Conservation (phyloP, 306 rosid genomes). For the Quercus mongolica region DNA sequence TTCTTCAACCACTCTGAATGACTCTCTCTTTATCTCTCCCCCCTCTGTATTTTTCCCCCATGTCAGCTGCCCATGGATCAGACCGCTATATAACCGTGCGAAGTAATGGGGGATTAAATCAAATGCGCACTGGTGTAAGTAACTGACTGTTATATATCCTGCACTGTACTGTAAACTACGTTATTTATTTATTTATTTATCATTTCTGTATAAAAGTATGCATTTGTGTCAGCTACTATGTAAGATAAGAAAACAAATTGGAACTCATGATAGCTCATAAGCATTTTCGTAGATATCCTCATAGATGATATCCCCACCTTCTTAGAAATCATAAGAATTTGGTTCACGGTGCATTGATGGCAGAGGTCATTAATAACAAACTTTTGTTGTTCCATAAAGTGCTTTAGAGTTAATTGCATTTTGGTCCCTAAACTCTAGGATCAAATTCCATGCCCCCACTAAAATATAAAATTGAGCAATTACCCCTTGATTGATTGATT, state of each 20-base stretch:
- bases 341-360: neutral
- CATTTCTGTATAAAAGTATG: constrained; percentile 1
- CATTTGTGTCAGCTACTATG: constrained; percentile 4
- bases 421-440: too few species aligned
- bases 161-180: constrained; percentile 1
- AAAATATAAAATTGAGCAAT: too few species aligned
- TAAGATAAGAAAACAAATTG: neutral
- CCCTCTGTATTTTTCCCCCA: constrained; percentile 14
- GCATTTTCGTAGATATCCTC: neutral
- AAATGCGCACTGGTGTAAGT: constrained; percentile 98
- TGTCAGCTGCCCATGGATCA: constrained; percentile 55
- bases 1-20: neutral
- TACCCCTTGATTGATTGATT: too few species aligned
- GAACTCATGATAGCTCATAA: neutral
- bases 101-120: constrained; percentile 92
- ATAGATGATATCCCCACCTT: neutral
- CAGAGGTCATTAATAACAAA: neutral
- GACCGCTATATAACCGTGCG: constrained; percentile 73
- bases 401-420: neutral
- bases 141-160: constrained; percentile 9
- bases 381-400: neutral
- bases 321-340: neutral
- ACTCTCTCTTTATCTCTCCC: neutral
- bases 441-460: too few species aligned
- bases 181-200: neutral